Evolutionary conservation across 208 protist genomes (phyloP), one percentile per base, ranked within the genome.

Genomic region (Trypanosoma cruzi): DNA sequence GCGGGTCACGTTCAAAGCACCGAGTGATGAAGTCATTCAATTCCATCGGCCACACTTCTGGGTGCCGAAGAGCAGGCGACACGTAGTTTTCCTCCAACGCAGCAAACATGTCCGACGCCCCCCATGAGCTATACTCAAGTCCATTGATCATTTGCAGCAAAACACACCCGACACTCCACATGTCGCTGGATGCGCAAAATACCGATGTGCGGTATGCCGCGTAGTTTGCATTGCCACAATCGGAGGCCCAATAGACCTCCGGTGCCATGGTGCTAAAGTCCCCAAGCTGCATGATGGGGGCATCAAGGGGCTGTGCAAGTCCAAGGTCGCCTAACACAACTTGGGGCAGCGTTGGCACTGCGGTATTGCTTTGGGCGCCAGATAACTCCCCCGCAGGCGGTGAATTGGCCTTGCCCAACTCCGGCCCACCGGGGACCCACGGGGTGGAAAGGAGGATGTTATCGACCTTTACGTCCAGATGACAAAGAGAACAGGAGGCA

Each of bases 231-330:
- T 72, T 22, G 44, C 20, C 42, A 44, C 20, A 22, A 0, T 10
- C 29, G 28, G 20, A 3, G 24, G 64, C 58, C 57, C 64, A 81
- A 44, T 69, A 74, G 6, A 82, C 73, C 67, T 82, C 77, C 11
- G 77, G 77, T 4, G 77, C 55, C 77, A 82, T 82, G 29, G 67
- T 80, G 32, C 42, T 50, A 37, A 80, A 82, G 70, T 82, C 77
- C 11, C 77, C 77, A 26, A 82, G 60, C 58, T 82, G 77, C 20
- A 75, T 20, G 22, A 68, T 68, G 6, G 63, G 56, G 18, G 37
- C 14, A 1, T 68, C 68, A 40, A 79, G 70, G 46, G 28, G 55
- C 52, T 75, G 73, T 18, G 72, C 72, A 37, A 74, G 71, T 16
- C 77, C 77, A 36, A 82, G 64, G 53, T 82, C 77, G 13, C 56